phyloP scores from a whole-genome alignment of 306 rosid genomes.

The Cucurbita ficifolia region DNA sequence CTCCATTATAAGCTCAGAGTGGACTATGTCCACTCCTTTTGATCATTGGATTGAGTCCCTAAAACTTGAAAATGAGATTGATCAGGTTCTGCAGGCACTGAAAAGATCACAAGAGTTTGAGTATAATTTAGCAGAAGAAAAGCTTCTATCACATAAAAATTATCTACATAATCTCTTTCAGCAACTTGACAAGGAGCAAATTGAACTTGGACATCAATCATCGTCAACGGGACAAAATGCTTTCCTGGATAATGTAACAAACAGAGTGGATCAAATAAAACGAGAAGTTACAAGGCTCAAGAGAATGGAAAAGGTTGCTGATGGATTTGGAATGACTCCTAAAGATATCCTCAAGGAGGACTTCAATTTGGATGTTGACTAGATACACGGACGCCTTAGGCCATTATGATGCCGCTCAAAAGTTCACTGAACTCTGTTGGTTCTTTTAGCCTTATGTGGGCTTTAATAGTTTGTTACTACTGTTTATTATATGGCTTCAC shows the following conservation, averaged over 20 bases:
- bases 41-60: conserved; percentile 16
- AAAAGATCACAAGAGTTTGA: conserved; percentile 53
- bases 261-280: conserved; percentile 50
- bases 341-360: conserved; percentile 29
- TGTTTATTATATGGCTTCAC: not conserved
- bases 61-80: conserved; percentile 37
- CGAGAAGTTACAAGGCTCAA: conserved; percentile 30
- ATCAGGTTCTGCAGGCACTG: conserved; percentile 37
- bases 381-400: not conserved
- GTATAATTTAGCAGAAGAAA: conserved; percentile 45
- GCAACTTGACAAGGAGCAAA: conserved; percentile 44
- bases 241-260: conserved; percentile 10
- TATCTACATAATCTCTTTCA: conserved; percentile 35
- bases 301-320: conserved; percentile 41
- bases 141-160: conserved; percentile 34
- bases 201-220: conserved; percentile 22
- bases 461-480: not conserved
- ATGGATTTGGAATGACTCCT: conserved; percentile 46
- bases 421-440: not conserved
- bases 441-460: not conserved
- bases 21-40: conserved; percentile 11
- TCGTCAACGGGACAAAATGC: conserved; percentile 26
- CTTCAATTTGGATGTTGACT: conserved; percentile 29
- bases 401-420: not conserved
- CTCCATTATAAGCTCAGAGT: conserved; percentile 10